Conservation (phyloP, 2,329 filamentous ascomycete genomes). For the Diaporthe sp. region DNA sequence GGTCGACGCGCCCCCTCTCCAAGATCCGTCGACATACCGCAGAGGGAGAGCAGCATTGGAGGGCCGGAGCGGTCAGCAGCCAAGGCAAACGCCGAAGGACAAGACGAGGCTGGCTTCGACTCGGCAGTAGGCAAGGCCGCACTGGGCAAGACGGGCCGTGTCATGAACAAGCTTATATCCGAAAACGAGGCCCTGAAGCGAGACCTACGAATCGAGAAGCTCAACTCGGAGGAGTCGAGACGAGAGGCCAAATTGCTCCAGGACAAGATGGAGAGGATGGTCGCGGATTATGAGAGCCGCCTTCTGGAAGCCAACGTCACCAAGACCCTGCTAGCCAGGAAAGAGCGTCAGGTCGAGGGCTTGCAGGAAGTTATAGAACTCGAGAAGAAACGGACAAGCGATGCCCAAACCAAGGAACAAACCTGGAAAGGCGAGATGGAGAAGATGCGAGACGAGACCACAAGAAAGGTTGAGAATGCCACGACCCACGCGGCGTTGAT, state of each 20-base stretch:
- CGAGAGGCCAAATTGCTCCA: constrained; percentile 77
- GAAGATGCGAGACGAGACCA: constrained; percentile 70
- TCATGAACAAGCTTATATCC: constrained; percentile 85
- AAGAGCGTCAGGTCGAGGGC: constrained; percentile 81
- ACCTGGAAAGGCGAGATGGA: constrained; percentile 76
- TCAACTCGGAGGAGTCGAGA: constrained; percentile 78
- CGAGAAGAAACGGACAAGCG: constrained; percentile 73
- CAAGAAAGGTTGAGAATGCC: constrained; percentile 75
- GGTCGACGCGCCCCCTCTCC: constrained; percentile 37
- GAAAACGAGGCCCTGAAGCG: constrained; percentile 85
- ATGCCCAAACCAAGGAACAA: constrained; percentile 72
- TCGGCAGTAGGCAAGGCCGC: constrained; percentile 78
- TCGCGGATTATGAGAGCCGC: constrained; percentile 77
- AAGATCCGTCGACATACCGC: constrained; percentile 47
- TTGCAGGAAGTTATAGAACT: constrained; percentile 74
- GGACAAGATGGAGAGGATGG: constrained; percentile 78
- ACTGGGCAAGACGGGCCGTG: constrained; percentile 80
- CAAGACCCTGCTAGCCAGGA: constrained; percentile 77
- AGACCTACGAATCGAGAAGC: constrained; percentile 76
- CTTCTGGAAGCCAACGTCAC: constrained; percentile 80
- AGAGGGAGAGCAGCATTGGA: constrained; percentile 45
- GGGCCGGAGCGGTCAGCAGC: constrained; percentile 34
- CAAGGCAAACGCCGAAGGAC: constrained; percentile 40
- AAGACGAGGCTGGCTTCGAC: constrained; percentile 61
- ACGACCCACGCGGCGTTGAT: constrained; percentile 75